Conservation (phyloP, 148 eudicot species). For the Rhododendron ferrugineum region DNA sequence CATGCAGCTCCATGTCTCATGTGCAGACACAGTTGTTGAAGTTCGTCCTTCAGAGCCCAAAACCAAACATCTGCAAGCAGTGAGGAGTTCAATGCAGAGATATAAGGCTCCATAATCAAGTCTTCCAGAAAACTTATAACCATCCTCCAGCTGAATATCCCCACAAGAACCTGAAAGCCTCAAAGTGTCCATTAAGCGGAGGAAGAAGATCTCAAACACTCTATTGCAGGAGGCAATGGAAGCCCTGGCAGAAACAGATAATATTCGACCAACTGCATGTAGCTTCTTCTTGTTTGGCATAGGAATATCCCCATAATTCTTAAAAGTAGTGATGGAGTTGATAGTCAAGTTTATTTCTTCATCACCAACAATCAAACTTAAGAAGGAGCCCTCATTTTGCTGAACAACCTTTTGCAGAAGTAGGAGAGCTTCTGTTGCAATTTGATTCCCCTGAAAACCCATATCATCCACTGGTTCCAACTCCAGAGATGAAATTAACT, state of each 20-base stretch:
- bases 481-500: conserved; percentile 26
- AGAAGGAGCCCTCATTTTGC: conserved; percentile 36
- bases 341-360: conserved; percentile 47
- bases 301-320: conserved; percentile 34
- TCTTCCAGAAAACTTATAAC: conserved; percentile 23
- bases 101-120: conserved; percentile 53
- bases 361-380: conserved; percentile 54
- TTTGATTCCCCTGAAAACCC: conserved; percentile 53
- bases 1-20: conserved; percentile 59
- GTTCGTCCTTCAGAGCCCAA: conserved; percentile 25
- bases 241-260: conserved; percentile 51
- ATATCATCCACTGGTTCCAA: conserved; percentile 25
- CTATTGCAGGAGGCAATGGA: conserved; percentile 59
- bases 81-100: conserved; percentile 65
- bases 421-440: conserved; percentile 56
- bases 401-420: conserved; percentile 61
- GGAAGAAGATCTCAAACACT: conserved; percentile 60
- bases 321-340: conserved; percentile 31
- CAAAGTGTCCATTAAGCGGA: conserved; percentile 39
- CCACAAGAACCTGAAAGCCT: conserved; percentile 31
- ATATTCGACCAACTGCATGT: conserved; percentile 46
- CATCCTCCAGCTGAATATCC: conserved; percentile 17
- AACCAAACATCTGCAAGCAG: conserved; percentile 67
- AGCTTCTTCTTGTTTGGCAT: conserved; percentile 48
- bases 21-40: conserved; percentile 21